Percentiles rank a stretch among this genome's conserved stretches.
Conservation (phyloP, 2,329 filamentous ascomycete genomes). For the Tricladium varicosporioides region DNA sequence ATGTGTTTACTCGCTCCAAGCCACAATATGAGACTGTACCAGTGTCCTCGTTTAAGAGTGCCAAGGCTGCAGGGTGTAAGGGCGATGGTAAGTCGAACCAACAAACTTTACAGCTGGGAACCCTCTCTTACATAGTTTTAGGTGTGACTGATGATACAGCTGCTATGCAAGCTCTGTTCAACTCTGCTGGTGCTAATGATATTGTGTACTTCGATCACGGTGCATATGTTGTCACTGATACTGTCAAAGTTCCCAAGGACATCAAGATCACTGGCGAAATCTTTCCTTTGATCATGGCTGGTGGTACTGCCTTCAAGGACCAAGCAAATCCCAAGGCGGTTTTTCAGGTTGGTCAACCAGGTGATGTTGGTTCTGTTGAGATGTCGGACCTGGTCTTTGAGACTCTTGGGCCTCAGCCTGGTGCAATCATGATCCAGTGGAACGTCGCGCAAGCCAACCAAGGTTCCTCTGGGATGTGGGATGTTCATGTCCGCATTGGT, state of each 20-base stretch:
- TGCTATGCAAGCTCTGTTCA: constrained; percentile 75
- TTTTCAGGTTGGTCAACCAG: constrained; percentile 76
- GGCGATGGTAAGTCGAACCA: constrained; percentile 62
- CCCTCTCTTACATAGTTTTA: background rate
- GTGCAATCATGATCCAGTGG: constrained; percentile 89
- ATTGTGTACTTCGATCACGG: constrained; percentile 76
- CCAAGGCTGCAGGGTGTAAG: constrained; percentile 78
- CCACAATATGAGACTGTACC: constrained; percentile 77
- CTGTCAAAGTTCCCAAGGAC: constrained; percentile 71
- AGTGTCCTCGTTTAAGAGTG: constrained; percentile 72
- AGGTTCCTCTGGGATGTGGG: constrained; percentile 82
- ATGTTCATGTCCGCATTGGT: constrained; percentile 92
- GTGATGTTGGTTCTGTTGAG: constrained; percentile 77
- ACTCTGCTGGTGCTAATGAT: constrained; percentile 61
- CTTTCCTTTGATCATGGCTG: constrained; percentile 86
- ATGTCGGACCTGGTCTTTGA: constrained; percentile 86
- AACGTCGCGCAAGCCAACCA: constrained; percentile 69
- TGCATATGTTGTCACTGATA: constrained; percentile 61
- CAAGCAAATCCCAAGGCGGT: constrained; percentile 75
- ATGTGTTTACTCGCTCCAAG: constrained; percentile 79
- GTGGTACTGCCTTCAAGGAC: constrained; percentile 72
- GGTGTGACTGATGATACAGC: constrained; percentile 79
- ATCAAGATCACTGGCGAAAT: constrained; percentile 89
- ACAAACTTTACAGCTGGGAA: background rate
- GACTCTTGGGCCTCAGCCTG: constrained; percentile 75